Conservation (phyloP, 2,329 filamentous ascomycete species). For the Penicillium sp. region DNA sequence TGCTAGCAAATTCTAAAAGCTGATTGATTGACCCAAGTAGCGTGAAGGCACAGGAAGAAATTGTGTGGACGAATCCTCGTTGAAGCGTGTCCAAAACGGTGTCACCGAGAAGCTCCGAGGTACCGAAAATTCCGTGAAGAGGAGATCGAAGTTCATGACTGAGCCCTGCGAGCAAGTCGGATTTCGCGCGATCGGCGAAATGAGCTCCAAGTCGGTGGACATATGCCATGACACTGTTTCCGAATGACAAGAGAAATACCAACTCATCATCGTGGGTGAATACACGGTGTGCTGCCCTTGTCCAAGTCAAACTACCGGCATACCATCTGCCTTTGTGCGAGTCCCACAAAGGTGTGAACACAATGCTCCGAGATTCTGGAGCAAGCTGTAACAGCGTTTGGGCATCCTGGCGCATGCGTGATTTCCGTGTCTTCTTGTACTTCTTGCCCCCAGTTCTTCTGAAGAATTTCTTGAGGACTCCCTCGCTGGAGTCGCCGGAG, state of each 20-base stretch:
- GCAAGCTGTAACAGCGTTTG: constrained; percentile 10
- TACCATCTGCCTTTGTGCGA: constrained; percentile 29
- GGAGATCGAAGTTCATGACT: constrained; percentile 35
- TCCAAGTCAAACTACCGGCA: constrained; percentile 24
- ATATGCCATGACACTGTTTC: constrained; percentile 30
- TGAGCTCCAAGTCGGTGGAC: constrained; percentile 24
- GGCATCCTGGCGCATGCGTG: constrained; percentile 12
- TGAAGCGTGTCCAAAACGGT: constrained; percentile 24
- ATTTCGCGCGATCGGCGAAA: constrained; percentile 29
- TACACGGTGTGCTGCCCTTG: constrained; percentile 17
- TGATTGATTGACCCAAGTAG: constrained; percentile 42
- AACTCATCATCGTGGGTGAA: constrained; percentile 23
- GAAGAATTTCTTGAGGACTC: constrained; percentile 6
- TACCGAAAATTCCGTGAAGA: constrained; percentile 34
- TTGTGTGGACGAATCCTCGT: constrained; percentile 27
- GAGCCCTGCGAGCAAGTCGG: constrained; percentile 31
- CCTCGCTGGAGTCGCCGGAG: constrained; percentile 18
- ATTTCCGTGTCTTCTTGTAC: constrained; percentile 12
- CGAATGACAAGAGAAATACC: constrained; percentile 25
- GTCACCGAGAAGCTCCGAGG: constrained; percentile 26
- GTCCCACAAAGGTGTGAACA: constrained; percentile 32
- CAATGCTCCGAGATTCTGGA: constrained; percentile 22
- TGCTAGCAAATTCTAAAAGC: constrained; percentile 29
- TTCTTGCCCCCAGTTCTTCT: constrained; percentile 3
- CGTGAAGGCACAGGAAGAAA: constrained; percentile 41